Percentiles rank a stretch among this genome's conserved stretches.
Conservation (phyloP, 2,329 filamentous ascomycete species). For the Diaporthe aspalathi region DNA sequence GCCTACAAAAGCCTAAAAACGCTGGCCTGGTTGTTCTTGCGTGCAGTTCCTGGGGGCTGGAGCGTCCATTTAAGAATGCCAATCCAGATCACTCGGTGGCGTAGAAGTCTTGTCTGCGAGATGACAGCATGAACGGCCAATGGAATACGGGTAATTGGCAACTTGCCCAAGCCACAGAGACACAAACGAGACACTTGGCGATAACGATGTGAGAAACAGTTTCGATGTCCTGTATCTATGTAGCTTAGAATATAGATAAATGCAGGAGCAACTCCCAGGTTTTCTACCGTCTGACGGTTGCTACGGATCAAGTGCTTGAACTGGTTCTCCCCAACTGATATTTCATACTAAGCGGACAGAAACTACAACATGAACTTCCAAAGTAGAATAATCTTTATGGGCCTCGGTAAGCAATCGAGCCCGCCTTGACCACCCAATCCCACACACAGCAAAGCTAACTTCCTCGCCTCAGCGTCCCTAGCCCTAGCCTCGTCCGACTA, state of each 20-base stretch:
- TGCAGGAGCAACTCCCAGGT: not conserved
- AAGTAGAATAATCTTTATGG: not conserved
- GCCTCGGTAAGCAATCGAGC: not conserved
- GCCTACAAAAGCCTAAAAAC: not conserved
- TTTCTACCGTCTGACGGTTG: rapidly evolving
- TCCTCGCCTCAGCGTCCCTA: not conserved
- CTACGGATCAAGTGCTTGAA: not conserved
- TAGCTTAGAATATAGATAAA: not conserved
- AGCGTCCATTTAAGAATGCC: not conserved
- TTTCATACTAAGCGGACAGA: too few species aligned
- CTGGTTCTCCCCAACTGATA: not conserved
- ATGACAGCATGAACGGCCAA: slow-evolving; percentile 17
- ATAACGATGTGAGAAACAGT: not conserved
- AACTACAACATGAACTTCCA: slow-evolving; percentile 3
- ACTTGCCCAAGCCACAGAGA: not conserved
- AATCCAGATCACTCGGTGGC: not conserved
- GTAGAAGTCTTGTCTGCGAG: slow-evolving; percentile 11
- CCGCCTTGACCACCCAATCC: rapidly evolving
- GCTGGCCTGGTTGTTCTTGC: not conserved
- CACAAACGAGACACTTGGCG: slow-evolving; percentile 13
- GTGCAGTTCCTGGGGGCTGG: not conserved
- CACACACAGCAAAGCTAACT: not conserved
- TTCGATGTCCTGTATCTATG: not conserved
- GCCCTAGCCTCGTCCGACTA: not conserved
- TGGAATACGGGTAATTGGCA: slow-evolving; percentile 12